These are phyloP conservation scores for Epicoccum sorghinum DNA, from an alignment of 2,329 filamentous ascomycete genomes.

Conservation along the genomic window DNA sequence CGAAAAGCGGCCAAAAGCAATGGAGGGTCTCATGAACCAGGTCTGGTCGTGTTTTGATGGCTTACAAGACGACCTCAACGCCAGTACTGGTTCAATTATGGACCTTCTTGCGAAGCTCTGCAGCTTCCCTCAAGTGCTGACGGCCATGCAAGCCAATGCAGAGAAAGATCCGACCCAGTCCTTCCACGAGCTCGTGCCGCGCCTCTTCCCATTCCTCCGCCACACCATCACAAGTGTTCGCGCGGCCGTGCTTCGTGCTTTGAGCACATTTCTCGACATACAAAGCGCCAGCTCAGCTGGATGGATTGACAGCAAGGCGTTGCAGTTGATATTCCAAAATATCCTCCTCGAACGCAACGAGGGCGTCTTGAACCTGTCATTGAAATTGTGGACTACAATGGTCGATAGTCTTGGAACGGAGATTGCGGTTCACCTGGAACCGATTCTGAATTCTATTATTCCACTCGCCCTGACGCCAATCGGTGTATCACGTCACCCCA, in stretches of 20 bases:
- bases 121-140: conserved; percentile 88
- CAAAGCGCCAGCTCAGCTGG: conserved; percentile 79
- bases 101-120: conserved; percentile 95
- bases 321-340: conserved; percentile 93
- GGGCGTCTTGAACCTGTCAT: conserved; percentile 78
- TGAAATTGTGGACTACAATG: conserved; percentile 85
- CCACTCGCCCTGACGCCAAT: conserved; percentile 87
- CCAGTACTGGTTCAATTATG: conserved; percentile 98
- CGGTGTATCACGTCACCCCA: conserved; percentile 85
- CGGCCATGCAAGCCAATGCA: conserved; percentile 92
- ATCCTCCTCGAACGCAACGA: conserved; percentile 90
- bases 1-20: conserved; percentile 75
- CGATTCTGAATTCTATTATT: conserved; percentile 81
- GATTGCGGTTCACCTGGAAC: conserved; percentile 74
- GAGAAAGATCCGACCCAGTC: conserved; percentile 79
- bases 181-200: conserved; percentile 88
- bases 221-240: conserved; percentile 97
- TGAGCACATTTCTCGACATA: conserved; percentile 90
- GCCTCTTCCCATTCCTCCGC: conserved; percentile 92
- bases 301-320: conserved; percentile 89
- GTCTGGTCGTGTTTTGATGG: conserved; percentile 98
- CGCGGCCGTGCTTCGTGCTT: conserved; percentile 86
- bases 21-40: conserved; percentile 86
- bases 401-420: conserved; percentile 70
- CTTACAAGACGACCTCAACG: conserved; percentile 94